These are phyloP conservation scores for Paraglomus occultum DNA, from an alignment of 192 early-diverging fungal genomes.

Conservation along the genomic window DNA sequence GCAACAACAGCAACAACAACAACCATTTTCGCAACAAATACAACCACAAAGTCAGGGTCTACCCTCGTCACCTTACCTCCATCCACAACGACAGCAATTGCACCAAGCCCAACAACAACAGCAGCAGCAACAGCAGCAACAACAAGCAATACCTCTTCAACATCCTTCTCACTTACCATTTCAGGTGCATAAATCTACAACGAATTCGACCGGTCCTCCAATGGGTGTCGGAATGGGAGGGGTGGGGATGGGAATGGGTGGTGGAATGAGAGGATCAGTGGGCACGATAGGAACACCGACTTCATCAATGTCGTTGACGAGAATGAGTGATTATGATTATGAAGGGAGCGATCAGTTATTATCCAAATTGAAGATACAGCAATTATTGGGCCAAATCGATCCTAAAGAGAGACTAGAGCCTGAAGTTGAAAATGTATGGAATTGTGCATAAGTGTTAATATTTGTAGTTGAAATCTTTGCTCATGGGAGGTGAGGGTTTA, in stretches of 20 bases:
- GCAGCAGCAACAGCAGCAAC: neutral
- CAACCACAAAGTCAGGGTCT: neutral
- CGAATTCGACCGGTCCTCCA: neutral
- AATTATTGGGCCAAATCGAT: conserved; percentile 84
- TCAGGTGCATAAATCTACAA: neutral
- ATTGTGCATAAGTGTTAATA: neutral
- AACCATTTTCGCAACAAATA: neutral
- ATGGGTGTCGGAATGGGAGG: neutral
- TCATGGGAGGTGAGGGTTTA: no score
- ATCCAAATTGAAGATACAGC: conserved; percentile 76
- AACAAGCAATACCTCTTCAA: neutral
- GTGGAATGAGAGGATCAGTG: no score
- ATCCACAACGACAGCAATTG: neutral
- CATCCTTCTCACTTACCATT: neutral
- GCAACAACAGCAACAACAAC: conserved; percentile 2
- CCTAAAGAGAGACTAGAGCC: conserved; percentile 73
- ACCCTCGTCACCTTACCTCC: no score
- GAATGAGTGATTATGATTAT: neutral
- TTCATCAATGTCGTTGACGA: neutral
- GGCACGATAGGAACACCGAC: neutral
- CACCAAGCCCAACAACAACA: neutral
- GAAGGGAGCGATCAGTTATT: neutral
- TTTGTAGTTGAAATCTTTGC: neutral
- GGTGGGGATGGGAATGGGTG: no score
- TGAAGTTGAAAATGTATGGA: conserved; percentile 76